Base-by-base conservation (phyloP, 1,284 basidiomycete species). In the Boletus mariae region DNA sequence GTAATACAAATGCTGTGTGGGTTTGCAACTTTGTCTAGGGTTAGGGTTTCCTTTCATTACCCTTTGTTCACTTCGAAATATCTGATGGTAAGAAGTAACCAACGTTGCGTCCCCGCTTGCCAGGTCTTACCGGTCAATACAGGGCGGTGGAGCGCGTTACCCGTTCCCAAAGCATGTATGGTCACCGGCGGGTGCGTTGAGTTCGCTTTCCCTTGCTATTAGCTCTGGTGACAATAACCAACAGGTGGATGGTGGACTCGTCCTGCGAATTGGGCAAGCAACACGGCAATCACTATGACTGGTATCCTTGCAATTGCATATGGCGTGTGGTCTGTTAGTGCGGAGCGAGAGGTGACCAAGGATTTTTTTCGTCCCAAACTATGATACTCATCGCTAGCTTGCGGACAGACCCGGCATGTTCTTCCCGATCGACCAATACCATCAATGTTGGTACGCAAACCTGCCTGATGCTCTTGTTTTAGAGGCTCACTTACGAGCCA, bases 191-290 rank as follows among this genome's bases (percentile, higher is more conserved):
- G 84, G 84, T 85, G 47, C 31, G 62, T 58, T 34, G 45, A 29
- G 47, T 44, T 47, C 9, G 13, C 40, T 29, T 10, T 28, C 20
- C 32, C 42, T 45, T 28, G 11, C 25, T 38, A 28, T 41, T 3
- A 4, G 20, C 48, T 31, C 35, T 32, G 38, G 25, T 53, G 45
- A 62, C 46, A 13, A 5, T 32, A 29, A 38, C 15, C 40, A 25
- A 52, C 55, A 87, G 85, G 85, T 73, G 85, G 85, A 59, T 88
- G 85, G 85, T 88, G 85, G 85, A 78, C 78, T 26, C 77, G 83
- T 13, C 85, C 85, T 4, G 76, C 80, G 12, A 87, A 87, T 65
- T 88, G 85, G 85, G 80, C 79, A 47, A 66, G 77, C 20, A 88
- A 88, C 69, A 88, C 85, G 1, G 77, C 78, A 0, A 76, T 88